Evolutionary conservation across 73 alveolate genomes (phyloP).

Genomic region (Stentor coeruleus): DNA sequence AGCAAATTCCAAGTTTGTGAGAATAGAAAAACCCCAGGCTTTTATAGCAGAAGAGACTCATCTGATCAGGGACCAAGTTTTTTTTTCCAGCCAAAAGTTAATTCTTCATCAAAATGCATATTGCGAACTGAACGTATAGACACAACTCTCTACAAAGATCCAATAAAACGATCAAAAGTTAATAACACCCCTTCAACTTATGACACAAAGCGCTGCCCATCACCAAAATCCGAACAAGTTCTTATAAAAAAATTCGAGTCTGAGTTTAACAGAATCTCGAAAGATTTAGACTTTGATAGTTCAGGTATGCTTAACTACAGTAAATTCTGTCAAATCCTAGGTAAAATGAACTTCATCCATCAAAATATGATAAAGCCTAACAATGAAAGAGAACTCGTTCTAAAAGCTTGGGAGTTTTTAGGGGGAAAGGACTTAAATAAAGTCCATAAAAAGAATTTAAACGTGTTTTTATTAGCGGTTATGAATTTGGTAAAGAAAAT

Average conservation of each 20-base stretch:
- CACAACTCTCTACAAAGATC: too few species aligned
- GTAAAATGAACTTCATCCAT: background rate
- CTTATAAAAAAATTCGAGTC: background rate
- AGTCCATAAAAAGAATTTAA: too few species aligned
- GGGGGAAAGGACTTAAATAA: background rate
- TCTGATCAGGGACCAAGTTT: too few species aligned
- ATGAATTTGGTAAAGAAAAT: background rate
- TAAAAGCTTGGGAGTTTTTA: background rate
- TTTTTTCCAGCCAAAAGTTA: too few species aligned
- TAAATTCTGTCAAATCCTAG: background rate
- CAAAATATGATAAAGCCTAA: background rate
- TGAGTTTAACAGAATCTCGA: background rate
- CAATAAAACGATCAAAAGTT: too few species aligned
- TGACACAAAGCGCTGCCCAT: background rate
- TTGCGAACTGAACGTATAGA: too few species aligned
- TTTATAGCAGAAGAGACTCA: too few species aligned
- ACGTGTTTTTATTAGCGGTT: background rate
- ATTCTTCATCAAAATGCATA: too few species aligned
- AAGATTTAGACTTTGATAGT: background rate
- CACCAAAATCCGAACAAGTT: conserved; percentile 5
- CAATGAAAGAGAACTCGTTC: background rate
- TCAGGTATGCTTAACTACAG: background rate
- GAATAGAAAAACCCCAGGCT: too few species aligned
- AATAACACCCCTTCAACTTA: too few species aligned
- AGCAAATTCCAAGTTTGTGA: too few species aligned